These are phyloP conservation scores for Beauveria australis DNA, from an alignment of 2,329 filamentous ascomycete species.

Conservation along the genomic window DNA sequence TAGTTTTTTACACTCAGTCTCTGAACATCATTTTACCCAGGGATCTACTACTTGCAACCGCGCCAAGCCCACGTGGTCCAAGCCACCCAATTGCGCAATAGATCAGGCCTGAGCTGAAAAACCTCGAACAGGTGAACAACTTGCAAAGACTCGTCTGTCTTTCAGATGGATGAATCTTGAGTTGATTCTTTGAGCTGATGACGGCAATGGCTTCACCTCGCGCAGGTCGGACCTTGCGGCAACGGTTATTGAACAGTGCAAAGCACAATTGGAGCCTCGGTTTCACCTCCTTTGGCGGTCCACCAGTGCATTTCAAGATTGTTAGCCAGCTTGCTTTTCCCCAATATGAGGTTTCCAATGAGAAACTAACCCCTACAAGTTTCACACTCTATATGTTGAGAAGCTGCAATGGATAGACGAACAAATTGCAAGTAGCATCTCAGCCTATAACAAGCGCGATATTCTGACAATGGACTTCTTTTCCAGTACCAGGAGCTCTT, in stretches of 20 bases:
- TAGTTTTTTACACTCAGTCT: neutral
- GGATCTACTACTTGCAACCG: neutral
- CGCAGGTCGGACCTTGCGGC: neutral
- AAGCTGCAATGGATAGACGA: conserved; percentile 60
- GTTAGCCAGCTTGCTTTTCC: conserved; percentile 24
- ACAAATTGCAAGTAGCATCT: conserved; percentile 40
- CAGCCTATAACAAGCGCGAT: neutral
- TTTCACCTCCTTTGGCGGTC: conserved; percentile 58
- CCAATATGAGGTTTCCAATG: neutral
- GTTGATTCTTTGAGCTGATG: neutral
- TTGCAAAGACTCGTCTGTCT: neutral
- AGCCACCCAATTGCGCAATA: conserved; percentile 1
- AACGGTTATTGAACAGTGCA: neutral
- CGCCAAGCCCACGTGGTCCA: conserved; percentile 9
- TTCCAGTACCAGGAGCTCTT: conserved; percentile 65
- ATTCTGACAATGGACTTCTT: neutral
- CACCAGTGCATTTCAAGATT: conserved; percentile 63
- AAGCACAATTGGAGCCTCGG: conserved; percentile 49
- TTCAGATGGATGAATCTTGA: neutral
- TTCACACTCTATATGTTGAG: conserved; percentile 54
- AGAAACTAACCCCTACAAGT: conserved; percentile 21
- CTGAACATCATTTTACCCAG: neutral
- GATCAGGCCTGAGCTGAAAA: neutral
- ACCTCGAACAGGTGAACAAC: neutral
- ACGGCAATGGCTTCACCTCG: neutral